Evolutionary conservation across 345 rosid species (phyloP).

Genomic region (Microcos paniculata): DNA sequence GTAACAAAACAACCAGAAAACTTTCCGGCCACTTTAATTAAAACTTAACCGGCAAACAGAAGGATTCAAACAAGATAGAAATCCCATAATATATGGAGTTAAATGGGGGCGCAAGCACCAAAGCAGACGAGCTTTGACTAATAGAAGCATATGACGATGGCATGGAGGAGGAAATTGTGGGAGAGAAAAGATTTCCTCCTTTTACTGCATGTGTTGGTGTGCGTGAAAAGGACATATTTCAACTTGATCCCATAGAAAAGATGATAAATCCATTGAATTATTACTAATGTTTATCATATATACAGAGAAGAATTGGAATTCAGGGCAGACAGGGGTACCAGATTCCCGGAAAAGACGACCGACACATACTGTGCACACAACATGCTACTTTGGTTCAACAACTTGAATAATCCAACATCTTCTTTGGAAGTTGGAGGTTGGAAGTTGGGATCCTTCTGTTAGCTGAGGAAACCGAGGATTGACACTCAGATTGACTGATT

Average conservation of each 20-base stretch:
- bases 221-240: neutral
- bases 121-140: neutral
- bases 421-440: neutral
- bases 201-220: neutral
- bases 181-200: constrained; percentile 7
- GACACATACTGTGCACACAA: constrained; percentile 4
- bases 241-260: neutral
- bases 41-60: neutral
- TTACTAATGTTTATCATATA: no score
- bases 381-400: neutral
- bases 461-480: neutral
- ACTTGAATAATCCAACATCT: neutral
- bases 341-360: constrained; percentile 11
- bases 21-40: no score
- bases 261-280: no score
- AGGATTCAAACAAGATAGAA: no score
- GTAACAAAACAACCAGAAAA: no score
- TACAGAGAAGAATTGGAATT: no score
- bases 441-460: neutral
- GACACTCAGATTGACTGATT: neutral
- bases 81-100: neutral
- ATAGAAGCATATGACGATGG: neutral
- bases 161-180: constrained; percentile 23
- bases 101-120: neutral
- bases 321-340: constrained; percentile 5